Base-by-base conservation (phyloP, 768 basidiomycete species). In the Coprinopsis marcescibilis region DNA sequence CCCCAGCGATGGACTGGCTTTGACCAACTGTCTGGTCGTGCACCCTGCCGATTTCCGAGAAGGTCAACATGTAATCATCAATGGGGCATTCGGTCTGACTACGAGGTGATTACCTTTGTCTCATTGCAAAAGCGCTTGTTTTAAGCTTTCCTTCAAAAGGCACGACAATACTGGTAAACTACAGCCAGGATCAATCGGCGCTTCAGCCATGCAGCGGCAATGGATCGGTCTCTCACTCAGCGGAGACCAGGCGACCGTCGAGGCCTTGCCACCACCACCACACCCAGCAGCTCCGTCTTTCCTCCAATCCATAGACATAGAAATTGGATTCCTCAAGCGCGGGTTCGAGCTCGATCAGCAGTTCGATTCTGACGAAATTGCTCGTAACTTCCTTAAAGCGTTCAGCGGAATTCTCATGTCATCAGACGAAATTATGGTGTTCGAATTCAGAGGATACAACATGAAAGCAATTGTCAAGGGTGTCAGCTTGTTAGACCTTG, bases 351-450 rank as follows among this genome's bases (percentile, higher is more conserved):
- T 76, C 23, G 60, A 71, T 1, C 84, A 85, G 53, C 75, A 80
- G n/a, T 96, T 85, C 65, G 85, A 87, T 44, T 80, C 83, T 12
- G 95, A 99, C 51, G 92, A 96, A 25, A 85, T 98, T 67, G 75
- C 79, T 2, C 66, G 70, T 17, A 81, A 77, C 33, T 85, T 98
- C 61, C 57, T 89, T 55, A 78, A 80, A 51, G 83, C 83, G 0
- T 93, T 84, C 70, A 78, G 67, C 46, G 83, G 81, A 4, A 67
- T 87, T 43, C 68, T 93, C 15, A 77, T 95, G 59, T 76, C 80
- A 13, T 63, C 73, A 1, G 80, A 84, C 24, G 77, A 89, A 62
- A 67, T 80, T 10, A 65, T 95, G 48, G 80, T 85, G 3, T 90
- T 95, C 57, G 95, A 97, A 58, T 98, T 80, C 63, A 85, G 87